Evolutionary conservation across 2,329 filamentous ascomycete genomes (phyloP).

Genomic region (Alternaria brassicae): DNA sequence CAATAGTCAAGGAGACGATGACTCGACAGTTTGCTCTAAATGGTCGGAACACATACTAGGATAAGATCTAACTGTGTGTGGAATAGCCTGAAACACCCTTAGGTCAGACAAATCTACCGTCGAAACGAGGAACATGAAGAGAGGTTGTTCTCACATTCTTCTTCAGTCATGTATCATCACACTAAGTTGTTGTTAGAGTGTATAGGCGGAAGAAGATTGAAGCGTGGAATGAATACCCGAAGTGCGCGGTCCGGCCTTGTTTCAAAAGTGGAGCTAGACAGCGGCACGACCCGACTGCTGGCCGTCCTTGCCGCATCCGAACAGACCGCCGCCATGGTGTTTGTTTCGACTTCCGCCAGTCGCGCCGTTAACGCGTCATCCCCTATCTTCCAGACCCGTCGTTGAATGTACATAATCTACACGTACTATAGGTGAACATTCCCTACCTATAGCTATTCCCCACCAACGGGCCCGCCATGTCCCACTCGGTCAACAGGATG

Average conservation of each 20-base stretch:
- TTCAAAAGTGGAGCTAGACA: conserved; percentile 13
- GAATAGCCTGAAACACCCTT: background rate
- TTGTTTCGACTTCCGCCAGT: conserved; percentile 3
- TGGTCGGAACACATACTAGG: background rate
- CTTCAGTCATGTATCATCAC: background rate
- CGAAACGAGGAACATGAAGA: background rate
- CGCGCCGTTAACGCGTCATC: conserved; percentile 7
- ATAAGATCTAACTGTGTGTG: background rate
- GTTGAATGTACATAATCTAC: conserved; percentile 1
- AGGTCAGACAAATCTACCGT: background rate
- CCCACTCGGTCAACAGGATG: conserved; percentile 17
- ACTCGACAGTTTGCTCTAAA: background rate
- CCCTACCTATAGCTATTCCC: conserved; percentile 11
- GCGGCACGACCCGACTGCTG: conserved; percentile 17
- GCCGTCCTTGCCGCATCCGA: conserved; percentile 1
- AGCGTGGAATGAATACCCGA: background rate
- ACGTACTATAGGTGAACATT: conserved; percentile 7
- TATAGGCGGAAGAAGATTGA: background rate
- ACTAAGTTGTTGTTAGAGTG: background rate
- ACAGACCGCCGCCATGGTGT: conserved; percentile 3
- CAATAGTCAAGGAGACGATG: fast-evolving
- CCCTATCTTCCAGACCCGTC: conserved; percentile 6
- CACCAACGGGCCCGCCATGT: background rate
- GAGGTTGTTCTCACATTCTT: no score
- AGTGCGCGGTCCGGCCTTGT: conserved; percentile 3